These are phyloP conservation scores for Colletotrichum lentis DNA, from an alignment of 2,329 filamentous ascomycete genomes.

Conservation along the genomic window DNA sequence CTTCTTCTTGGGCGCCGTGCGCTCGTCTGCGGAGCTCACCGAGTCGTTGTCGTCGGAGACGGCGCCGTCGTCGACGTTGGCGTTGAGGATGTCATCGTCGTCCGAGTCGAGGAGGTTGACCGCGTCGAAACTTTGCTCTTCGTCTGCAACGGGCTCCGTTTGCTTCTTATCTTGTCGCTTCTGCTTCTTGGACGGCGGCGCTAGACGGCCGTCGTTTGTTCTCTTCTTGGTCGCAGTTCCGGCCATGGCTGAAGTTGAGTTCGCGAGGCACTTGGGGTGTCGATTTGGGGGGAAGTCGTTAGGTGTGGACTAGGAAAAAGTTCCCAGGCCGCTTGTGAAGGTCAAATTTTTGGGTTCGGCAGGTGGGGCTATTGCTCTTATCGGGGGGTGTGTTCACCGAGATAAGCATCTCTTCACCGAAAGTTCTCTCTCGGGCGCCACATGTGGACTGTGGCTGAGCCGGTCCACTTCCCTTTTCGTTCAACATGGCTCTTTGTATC, in stretches of 20 bases:
- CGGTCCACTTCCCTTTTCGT: neutral
- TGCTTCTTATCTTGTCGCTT: slow-evolving; percentile 58
- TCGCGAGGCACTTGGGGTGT: neutral
- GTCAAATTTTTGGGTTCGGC: slow-evolving; percentile 33
- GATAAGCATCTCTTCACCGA: neutral
- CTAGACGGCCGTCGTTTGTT: slow-evolving; percentile 45
- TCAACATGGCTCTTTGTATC: neutral
- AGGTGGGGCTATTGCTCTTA: slow-evolving; percentile 19
- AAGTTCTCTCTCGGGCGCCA: accelerated
- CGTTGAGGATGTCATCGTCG: slow-evolving; percentile 64
- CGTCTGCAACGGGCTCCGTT: slow-evolving; percentile 60
- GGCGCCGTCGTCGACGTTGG: slow-evolving; percentile 59
- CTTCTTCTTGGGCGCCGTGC: slow-evolving; percentile 43
- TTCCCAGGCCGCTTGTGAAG: neutral
- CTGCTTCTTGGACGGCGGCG: slow-evolving; percentile 59
- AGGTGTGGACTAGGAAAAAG: slow-evolving; percentile 16
- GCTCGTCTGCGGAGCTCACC: slow-evolving; percentile 50
- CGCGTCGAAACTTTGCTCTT: slow-evolving; percentile 56
- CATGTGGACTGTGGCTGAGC: neutral
- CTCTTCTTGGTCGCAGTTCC: slow-evolving; percentile 47
- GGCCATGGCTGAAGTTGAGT: slow-evolving; percentile 40
- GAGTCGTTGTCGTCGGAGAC: slow-evolving; percentile 50
- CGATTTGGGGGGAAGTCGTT: neutral
- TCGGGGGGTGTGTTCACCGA: neutral
- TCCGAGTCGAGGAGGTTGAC: slow-evolving; percentile 66